These are phyloP conservation scores for Mycena amicta DNA, from an alignment of 768 basidiomycete genomes.

Conservation along the genomic window DNA sequence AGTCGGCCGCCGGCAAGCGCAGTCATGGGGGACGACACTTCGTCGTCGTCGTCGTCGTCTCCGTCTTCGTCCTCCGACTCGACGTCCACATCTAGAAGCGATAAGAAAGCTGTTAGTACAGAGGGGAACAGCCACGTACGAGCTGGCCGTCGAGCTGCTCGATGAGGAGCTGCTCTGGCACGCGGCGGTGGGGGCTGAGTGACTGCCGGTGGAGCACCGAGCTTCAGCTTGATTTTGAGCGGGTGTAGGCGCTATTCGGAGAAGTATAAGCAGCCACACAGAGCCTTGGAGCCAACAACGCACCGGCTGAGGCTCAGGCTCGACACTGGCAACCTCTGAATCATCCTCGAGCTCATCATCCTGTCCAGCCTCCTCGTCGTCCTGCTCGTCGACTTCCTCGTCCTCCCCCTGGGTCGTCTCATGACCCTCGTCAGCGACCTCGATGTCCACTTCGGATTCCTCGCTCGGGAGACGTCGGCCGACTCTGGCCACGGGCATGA, in stretches of 20 bases:
- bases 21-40: slow-evolving; percentile 21
- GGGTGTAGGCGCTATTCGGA: slow-evolving; percentile 1
- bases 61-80: slow-evolving; percentile 37
- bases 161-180: background rate
- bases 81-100: slow-evolving; percentile 36
- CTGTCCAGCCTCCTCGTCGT: slow-evolving; percentile 7
- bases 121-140: background rate
- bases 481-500: too few relatives aligned
- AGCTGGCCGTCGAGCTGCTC: background rate
- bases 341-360: slow-evolving; percentile 24
- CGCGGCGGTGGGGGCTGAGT: background rate
- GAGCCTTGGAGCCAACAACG: too few relatives aligned
- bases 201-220: slow-evolving; percentile 1
- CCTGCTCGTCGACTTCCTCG: background rate
- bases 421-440: background rate
- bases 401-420: background rate
- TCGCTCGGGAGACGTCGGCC: background rate
- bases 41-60: slow-evolving; percentile 31
- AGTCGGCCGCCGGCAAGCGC: slow-evolving; percentile 20
- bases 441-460: background rate
- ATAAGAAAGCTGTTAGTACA: background rate
- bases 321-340: slow-evolving; percentile 17
- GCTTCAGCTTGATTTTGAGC: slow-evolving; percentile 20
- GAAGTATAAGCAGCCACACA: too few relatives aligned
- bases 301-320: background rate